A percentile compares a stretch with the other conserved stretches of the same genome.
phyloP scores from a whole-genome alignment of 495 filamentous ascomycete genomes.

The Glonium stellatum region DNA sequence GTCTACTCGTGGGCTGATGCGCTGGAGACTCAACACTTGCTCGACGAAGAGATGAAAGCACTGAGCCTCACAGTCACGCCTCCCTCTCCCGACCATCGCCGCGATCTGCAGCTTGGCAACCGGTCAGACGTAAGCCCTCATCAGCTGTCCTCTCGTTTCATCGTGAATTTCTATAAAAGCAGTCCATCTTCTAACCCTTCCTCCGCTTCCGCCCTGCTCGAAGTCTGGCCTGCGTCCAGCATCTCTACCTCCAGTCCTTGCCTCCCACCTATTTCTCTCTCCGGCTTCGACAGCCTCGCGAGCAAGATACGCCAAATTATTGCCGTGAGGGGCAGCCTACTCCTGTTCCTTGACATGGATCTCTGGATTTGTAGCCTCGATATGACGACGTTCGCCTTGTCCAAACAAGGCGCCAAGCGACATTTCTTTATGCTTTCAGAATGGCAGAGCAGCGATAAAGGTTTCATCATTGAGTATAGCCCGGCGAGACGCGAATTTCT shows the following conservation, averaged over 20 bases:
- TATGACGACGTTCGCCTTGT: neutral
- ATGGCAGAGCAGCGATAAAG: neutral
- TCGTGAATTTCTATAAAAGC: neutral
- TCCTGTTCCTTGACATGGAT: slow-evolving; percentile 5
- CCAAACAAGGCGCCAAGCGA: neutral
- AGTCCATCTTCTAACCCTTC: neutral
- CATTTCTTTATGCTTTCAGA: slow-evolving; percentile 8
- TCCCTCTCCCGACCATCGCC: neutral
- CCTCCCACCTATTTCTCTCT: neutral
- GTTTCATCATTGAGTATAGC: neutral
- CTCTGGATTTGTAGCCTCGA: slow-evolving; percentile 7
- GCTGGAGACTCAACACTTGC: neutral
- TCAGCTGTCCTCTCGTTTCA: neutral
- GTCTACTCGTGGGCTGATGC: neutral
- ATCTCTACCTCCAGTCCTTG: neutral
- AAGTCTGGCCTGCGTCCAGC: neutral
- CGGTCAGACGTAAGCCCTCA: neutral
- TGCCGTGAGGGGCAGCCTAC: neutral
- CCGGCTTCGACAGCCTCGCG: neutral
- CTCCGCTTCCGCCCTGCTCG: neutral
- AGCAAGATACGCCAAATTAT: neutral
- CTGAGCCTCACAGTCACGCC: neutral
- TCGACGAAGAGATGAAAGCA: neutral
- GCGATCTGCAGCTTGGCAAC: neutral
- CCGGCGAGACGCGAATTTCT: neutral